A percentile compares a stretch with the other conserved stretches of the same genome.
phyloP scores from a whole-genome alignment of 495 filamentous ascomycete species.

The Penicillium pulvis region DNA sequence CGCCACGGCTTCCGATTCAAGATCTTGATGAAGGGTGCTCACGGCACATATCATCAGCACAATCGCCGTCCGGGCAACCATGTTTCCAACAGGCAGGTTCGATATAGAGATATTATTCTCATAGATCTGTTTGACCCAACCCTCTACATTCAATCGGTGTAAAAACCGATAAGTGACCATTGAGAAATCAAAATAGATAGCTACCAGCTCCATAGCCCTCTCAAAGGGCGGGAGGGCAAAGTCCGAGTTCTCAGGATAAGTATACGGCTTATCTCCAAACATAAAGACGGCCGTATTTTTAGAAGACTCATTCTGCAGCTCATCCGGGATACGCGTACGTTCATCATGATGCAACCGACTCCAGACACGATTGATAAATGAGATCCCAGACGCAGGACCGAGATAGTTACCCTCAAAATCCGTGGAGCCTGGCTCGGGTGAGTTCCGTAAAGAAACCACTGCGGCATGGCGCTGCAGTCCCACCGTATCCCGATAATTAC shows the following conservation, averaged over 20 bases:
- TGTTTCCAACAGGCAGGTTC: conserved; percentile 37
- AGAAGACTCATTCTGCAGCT: conserved; percentile 36
- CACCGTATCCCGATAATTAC: neutral
- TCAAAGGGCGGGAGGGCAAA: conserved; percentile 40
- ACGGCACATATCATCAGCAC: conserved; percentile 50
- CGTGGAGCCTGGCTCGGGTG: conserved; percentile 47
- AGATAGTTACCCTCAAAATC: conserved; percentile 52
- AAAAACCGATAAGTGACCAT: conserved; percentile 53
- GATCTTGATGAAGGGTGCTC: conserved; percentile 39
- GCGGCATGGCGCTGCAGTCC: conserved; percentile 8
- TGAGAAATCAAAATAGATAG: conserved; percentile 49
- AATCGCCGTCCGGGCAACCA: conserved; percentile 46
- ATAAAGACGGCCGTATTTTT: conserved; percentile 45
- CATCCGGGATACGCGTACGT: conserved; percentile 34
- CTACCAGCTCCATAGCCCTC: conserved; percentile 39
- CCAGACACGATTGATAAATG: conserved; percentile 51
- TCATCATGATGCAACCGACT: conserved; percentile 47
- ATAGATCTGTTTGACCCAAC: conserved; percentile 44
- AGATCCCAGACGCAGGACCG: conserved; percentile 47
- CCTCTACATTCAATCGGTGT: conserved; percentile 42
- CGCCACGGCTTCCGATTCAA: conserved; percentile 21
- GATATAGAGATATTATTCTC: conserved; percentile 35
- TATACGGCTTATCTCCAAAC: conserved; percentile 50
- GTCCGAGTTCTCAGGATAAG: conserved; percentile 28
- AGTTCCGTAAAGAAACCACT: conserved; percentile 32